These are phyloP conservation scores for Xylariaceae sp. DNA, from an alignment of 2,329 filamentous ascomycete genomes.

Conservation along the genomic window DNA sequence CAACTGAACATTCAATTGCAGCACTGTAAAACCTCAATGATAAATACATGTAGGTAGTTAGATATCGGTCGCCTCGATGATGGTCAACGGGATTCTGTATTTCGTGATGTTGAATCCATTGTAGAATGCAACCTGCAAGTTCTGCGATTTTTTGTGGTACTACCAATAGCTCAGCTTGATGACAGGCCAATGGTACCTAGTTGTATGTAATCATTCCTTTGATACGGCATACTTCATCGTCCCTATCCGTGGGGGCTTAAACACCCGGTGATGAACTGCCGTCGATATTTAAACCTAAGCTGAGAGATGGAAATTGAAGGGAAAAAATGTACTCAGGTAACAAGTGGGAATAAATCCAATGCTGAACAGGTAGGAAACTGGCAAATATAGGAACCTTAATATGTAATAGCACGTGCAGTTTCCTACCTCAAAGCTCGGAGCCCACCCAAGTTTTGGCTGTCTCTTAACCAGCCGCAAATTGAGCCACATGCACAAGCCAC, in stretches of 20 bases:
- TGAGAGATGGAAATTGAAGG: too few relatives aligned
- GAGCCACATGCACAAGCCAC: conserved; percentile 4
- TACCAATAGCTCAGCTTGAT: conserved; percentile 30
- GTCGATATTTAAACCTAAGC: too few relatives aligned
- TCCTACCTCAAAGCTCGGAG: conserved; percentile 13
- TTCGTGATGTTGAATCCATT: conserved; percentile 14
- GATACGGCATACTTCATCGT: conserved; percentile 7
- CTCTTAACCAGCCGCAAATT: conserved; percentile 25
- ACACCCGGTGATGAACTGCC: too few relatives aligned
- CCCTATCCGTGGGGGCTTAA: too few relatives aligned
- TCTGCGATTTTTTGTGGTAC: conserved; percentile 24
- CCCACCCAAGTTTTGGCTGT: conserved; percentile 21
- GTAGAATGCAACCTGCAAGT: conserved; percentile 24
- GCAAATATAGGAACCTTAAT: too few relatives aligned
- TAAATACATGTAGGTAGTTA: too few relatives aligned
- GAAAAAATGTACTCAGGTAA: too few relatives aligned
- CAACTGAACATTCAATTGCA: neutral
- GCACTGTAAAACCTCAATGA: too few relatives aligned
- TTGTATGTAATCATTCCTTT: conserved; percentile 20
- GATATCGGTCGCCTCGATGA: too few relatives aligned
- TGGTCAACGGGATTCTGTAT: conserved; percentile 4
- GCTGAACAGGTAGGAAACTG: too few relatives aligned
- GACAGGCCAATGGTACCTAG: conserved; percentile 37
- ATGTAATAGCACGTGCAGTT: too few relatives aligned
- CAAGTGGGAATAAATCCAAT: too few relatives aligned